Base-by-base conservation (phyloP, 352 stramenopile species). In the Phytophthora europaea region DNA sequence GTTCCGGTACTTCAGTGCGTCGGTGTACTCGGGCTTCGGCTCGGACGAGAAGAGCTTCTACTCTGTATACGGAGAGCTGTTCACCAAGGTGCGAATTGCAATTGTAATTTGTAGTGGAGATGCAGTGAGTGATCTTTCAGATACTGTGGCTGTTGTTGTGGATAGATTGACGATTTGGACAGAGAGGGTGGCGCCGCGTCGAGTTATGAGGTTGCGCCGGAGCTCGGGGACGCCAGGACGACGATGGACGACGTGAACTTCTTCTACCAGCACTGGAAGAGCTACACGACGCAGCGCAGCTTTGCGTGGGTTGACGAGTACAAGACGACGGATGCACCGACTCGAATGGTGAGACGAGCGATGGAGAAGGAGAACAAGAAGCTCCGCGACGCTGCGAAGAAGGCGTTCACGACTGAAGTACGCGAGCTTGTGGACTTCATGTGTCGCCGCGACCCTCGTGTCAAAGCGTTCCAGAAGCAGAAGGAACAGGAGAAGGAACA, bases 281-380 rank as follows among this genome's bases (percentile, higher is more conserved):
- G 82, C 47, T 97, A 94, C 73, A 78, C 86, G 51, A 86, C 88
- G 22, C 82, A 90, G 70, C 90, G 87, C 45, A 82, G 64, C 52
- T 97, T 97, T 66, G 75, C 81, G 23, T 95, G 87, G 86, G 75
- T 93, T 23, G 89, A 97, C 57, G 84, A 91, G 69, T 97, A 95
- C 80, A 92, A 90, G 61, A 93, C 88, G 53, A 89, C 84, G 33
- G 88, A 97, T 57, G 90, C 86, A 15, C 86, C 90, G 36, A 97
- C 79, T 26, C 84, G 90, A 23, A 70, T 92, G 59, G 85, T 97
- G 48, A 79, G 90, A 20, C 84, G 90, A 38, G 85, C 88, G 4
- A 95, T 95, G 89, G 90, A 97, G 61, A 97, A 97, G 69, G 90
- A 95, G 64, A 97, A 97, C 73, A 93, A 93, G 57, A 95, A 95